Percentiles rank a stretch among this genome's conserved stretches.
These are phyloP conservation scores for Dillenia turbinata DNA, from an alignment of 164 flowering plant genomes.

Conservation along the genomic window DNA sequence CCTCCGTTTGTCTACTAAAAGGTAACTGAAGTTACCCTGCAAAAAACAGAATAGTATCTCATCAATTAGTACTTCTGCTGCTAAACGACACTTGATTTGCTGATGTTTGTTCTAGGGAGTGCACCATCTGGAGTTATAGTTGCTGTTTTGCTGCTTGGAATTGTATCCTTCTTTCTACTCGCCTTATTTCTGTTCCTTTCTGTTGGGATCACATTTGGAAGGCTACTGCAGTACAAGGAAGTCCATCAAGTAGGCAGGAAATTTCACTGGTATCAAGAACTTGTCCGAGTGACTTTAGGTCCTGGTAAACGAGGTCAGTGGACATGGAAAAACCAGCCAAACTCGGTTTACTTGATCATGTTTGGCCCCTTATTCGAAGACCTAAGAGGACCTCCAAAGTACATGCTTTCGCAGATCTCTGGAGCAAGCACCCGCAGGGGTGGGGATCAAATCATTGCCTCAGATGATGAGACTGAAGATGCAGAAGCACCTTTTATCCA, in stretches of 20 bases:
- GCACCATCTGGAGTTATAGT: conserved; percentile 40
- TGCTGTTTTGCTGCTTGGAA: conserved; percentile 50
- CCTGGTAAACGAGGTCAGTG: conserved; percentile 97
- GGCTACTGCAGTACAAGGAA: conserved; percentile 90
- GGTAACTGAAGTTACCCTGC: conserved; percentile 34
- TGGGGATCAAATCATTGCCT: conserved; percentile 61
- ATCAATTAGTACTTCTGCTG: not conserved
- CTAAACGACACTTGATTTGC: not conserved
- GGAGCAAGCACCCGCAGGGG: conserved; percentile 32
- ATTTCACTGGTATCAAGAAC: conserved; percentile 82
- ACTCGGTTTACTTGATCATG: conserved; percentile 37
- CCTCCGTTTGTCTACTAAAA: conserved; percentile 58
- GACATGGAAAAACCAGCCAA: conserved; percentile 76
- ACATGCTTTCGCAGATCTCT: conserved; percentile 86
- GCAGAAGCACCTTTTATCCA: conserved; percentile 94
- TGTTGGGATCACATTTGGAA: conserved; percentile 77
- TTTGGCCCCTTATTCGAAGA: conserved; percentile 89
- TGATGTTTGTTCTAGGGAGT: conserved; percentile 41
- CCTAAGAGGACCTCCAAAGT: conserved; percentile 92
- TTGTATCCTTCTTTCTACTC: conserved; percentile 38
- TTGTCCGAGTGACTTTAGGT: conserved; percentile 77
- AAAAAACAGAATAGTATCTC: too few relatives aligned
- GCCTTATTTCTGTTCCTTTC: conserved; percentile 70
- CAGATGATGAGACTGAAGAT: conserved; percentile 97
- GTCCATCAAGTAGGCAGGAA: conserved; percentile 74